phyloP scores from a whole-genome alignment of 805 yeast species.

The Metschnikowia amazonensis region DNA sequence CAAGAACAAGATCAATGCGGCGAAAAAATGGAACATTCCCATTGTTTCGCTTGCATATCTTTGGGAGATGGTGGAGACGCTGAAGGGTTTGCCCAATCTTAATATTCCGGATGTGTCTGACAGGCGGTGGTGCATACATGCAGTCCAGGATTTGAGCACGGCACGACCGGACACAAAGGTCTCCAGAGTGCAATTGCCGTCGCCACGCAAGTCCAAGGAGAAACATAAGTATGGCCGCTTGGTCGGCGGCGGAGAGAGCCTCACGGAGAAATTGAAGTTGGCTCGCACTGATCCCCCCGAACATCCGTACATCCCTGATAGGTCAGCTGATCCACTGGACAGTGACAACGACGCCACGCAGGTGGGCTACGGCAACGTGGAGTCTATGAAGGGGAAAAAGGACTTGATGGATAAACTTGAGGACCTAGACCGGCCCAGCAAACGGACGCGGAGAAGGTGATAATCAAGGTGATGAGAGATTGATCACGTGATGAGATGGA shows the following conservation, averaged over 20 bases:
- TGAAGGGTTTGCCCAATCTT: constrained; percentile 15
- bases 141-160: constrained; percentile 30
- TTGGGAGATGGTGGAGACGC: constrained; percentile 45
- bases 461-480: no score
- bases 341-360: constrained; percentile 13
- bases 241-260: constrained; percentile 30
- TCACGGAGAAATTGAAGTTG: constrained; percentile 13
- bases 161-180: background rate
- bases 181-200: constrained; percentile 41
- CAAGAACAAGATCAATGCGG: constrained; percentile 53
- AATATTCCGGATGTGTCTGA: constrained; percentile 42
- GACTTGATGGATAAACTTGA: constrained; percentile 17
- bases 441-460: constrained; percentile 8
- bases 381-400: constrained; percentile 9
- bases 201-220: constrained; percentile 47
- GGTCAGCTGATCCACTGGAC: constrained; percentile 7
- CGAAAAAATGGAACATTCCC: constrained; percentile 55
- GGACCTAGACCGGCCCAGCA: constrained; percentile 10
- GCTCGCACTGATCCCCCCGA: constrained; percentile 9
- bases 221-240: constrained; percentile 45
- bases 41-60: constrained; percentile 53
- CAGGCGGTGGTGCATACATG: constrained; percentile 53
- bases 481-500: background rate
- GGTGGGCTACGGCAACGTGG: constrained; percentile 19
- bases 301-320: background rate